Percentiles rank a stretch among this genome's conserved stretches.
Evolutionary conservation across 805 yeast species (phyloP).

Genomic region (Pichia pseudocactophila): DNA sequence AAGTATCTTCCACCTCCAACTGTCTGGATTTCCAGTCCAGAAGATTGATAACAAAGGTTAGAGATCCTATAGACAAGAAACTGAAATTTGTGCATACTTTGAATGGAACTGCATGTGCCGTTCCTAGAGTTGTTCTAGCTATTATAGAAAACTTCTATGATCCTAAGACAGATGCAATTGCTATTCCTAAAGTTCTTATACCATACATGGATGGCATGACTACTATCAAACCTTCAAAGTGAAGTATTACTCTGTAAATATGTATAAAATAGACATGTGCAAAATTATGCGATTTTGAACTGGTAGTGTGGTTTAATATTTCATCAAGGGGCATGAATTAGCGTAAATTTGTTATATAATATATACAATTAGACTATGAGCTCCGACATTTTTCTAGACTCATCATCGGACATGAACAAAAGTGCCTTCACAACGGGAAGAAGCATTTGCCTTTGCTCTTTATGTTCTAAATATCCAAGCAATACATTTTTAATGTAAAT

Average conservation of each 20-base stretch:
- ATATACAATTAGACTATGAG: slow-evolving; percentile 1
- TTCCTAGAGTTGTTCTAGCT: slow-evolving; percentile 85
- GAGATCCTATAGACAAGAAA: slow-evolving; percentile 23
- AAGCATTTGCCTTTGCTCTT: slow-evolving; percentile 79
- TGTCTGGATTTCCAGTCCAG: slow-evolving; percentile 89
- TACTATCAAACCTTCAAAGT: slow-evolving; percentile 14
- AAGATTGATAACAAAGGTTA: slow-evolving; percentile 62
- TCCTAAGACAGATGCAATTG: slow-evolving; percentile 40
- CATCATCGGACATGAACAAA: slow-evolving; percentile 58
- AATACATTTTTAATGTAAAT: slow-evolving; percentile 84
- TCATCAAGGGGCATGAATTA: too few relatives aligned
- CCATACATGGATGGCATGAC: slow-evolving; percentile 64
- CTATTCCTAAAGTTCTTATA: slow-evolving; percentile 60
- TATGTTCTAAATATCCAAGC: slow-evolving; percentile 85
- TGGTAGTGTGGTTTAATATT: too few relatives aligned
- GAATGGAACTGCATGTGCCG: slow-evolving; percentile 94
- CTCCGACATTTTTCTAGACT: slow-evolving; percentile 54
- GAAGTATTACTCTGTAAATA: too few relatives aligned
- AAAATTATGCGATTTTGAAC: too few relatives aligned
- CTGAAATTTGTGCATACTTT: slow-evolving; percentile 66
- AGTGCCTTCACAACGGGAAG: slow-evolving; percentile 79
- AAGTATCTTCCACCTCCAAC: slow-evolving; percentile 81
- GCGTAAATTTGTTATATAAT: too few relatives aligned
- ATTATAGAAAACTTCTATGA: slow-evolving; percentile 81
- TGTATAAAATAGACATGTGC: too few relatives aligned